A percentile compares a stretch with the other conserved stretches of the same genome.
Conservation (phyloP, 2,329 filamentous ascomycete species). For the Calonectria crousiana region DNA sequence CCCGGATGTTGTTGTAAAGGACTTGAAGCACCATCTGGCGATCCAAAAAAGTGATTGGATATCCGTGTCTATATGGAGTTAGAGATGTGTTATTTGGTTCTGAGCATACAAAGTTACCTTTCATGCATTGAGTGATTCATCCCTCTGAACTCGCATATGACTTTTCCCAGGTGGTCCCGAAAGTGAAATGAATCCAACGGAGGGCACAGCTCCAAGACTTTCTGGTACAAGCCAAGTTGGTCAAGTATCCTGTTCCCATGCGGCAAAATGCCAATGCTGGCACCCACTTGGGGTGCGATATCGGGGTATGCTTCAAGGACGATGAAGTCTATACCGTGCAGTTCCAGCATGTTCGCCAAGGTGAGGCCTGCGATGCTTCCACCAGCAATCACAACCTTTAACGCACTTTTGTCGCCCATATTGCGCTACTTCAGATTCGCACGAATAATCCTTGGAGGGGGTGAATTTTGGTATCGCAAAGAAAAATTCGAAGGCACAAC, state of each 20-base stretch:
- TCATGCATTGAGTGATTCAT: slow-evolving; percentile 23
- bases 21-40: slow-evolving; percentile 49
- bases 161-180: slow-evolving; percentile 9
- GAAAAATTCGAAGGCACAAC: background rate
- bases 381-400: slow-evolving; percentile 30
- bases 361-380: slow-evolving; percentile 29
- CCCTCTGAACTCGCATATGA: slow-evolving; percentile 12
- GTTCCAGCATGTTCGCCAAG: slow-evolving; percentile 34
- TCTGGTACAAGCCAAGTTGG: slow-evolving; percentile 53
- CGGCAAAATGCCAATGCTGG: slow-evolving; percentile 59
- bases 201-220: slow-evolving; percentile 15
- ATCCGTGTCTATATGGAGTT: slow-evolving; percentile 40
- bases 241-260: slow-evolving; percentile 61
- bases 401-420: slow-evolving; percentile 20
- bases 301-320: slow-evolving; percentile 58
- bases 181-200: slow-evolving; percentile 23
- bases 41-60: slow-evolving; percentile 51
- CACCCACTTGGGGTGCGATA: slow-evolving; percentile 61
- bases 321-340: slow-evolving; percentile 57
- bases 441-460: background rate
- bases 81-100: background rate
- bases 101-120: background rate
- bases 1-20: slow-evolving; percentile 48
- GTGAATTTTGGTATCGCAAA: background rate
- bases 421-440: background rate